A percentile compares a stretch with the other conserved stretches of the same genome.
These are phyloP conservation scores for Melanomma pulvis-pyrius DNA, from an alignment of 495 filamentous ascomycete genomes.

Conservation along the genomic window DNA sequence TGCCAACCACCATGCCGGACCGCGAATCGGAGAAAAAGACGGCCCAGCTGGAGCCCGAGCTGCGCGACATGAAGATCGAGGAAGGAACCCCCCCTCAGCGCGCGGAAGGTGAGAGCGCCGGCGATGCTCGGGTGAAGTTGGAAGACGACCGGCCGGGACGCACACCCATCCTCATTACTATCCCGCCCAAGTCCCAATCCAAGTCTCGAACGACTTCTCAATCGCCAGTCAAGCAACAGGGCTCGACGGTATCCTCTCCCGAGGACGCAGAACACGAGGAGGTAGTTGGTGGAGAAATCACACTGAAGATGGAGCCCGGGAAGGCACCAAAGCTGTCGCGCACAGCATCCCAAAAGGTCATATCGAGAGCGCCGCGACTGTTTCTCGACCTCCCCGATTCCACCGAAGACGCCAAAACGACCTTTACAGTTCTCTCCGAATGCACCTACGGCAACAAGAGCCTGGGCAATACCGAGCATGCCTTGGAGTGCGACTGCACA, in stretches of 20 bases:
- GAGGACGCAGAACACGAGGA: conserved; percentile 51
- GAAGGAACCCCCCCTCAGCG: conserved; percentile 35
- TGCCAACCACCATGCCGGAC: conserved; percentile 42
- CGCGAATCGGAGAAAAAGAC: conserved; percentile 37
- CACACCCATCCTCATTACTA: conserved; percentile 28
- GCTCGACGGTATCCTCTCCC: conserved; percentile 44
- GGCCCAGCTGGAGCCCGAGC: conserved; percentile 39
- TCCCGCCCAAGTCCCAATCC: conserved; percentile 21
- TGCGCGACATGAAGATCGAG: conserved; percentile 44
- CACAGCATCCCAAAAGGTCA: conserved; percentile 71
- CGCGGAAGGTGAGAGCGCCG: conserved; percentile 15
- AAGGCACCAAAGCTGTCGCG: conserved; percentile 74
- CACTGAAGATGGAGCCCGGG: conserved; percentile 66
- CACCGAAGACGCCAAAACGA: conserved; percentile 70
- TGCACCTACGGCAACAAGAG: conserved; percentile 88
- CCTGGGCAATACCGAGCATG: conserved; percentile 88
- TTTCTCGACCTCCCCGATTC: conserved; percentile 72
- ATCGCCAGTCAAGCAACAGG: conserved; percentile 50
- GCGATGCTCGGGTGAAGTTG: conserved; percentile 12
- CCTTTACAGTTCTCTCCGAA: conserved; percentile 78
- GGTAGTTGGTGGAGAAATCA: conserved; percentile 59
- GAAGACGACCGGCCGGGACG: conserved; percentile 11
- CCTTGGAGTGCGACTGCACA: conserved; percentile 91
- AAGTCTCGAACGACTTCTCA: conserved; percentile 42
- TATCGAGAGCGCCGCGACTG: conserved; percentile 61